Conservation (phyloP, 495 filamentous ascomycete genomes). For the Bacidia rubella region DNA sequence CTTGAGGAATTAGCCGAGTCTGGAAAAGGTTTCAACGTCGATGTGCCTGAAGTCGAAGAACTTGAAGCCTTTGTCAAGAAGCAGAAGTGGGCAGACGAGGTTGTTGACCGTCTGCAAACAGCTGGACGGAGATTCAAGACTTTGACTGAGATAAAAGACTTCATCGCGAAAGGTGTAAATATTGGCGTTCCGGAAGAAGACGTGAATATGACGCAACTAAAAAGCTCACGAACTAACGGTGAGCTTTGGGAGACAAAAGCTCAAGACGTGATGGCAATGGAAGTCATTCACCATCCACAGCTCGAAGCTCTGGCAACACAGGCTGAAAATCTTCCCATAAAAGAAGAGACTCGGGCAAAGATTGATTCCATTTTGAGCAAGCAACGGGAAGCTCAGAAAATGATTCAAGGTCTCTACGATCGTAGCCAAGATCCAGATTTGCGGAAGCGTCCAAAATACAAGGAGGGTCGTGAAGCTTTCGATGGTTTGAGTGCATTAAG, state of each 20-base stretch:
- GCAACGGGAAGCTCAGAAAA: constrained; percentile 84
- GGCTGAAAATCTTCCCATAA: constrained; percentile 67
- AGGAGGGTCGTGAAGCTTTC: constrained; percentile 78
- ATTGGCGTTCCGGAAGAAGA: constrained; percentile 66
- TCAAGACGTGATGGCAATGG: constrained; percentile 80
- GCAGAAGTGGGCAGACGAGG: constrained; percentile 78
- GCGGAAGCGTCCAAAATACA: constrained; percentile 72
- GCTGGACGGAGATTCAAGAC: constrained; percentile 44
- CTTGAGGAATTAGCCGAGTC: constrained; percentile 81
- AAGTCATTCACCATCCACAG: constrained; percentile 83
- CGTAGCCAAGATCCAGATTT: constrained; percentile 62
- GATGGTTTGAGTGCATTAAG: constrained; percentile 76
- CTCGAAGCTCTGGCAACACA: constrained; percentile 77
- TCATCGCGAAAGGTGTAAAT: constrained; percentile 62
- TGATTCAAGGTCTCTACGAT: constrained; percentile 68
- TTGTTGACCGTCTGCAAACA: constrained; percentile 28
- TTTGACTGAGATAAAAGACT: constrained; percentile 61
- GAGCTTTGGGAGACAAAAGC: constrained; percentile 89
- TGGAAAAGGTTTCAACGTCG: constrained; percentile 81
- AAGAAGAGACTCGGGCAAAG: constrained; percentile 59
- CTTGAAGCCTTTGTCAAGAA: constrained; percentile 70
- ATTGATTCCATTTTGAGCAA: constrained; percentile 92
- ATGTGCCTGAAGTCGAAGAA: constrained; percentile 82
- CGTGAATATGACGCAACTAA: constrained; percentile 60
- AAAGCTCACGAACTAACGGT: constrained; percentile 59